Evolutionary conservation across 768 basidiomycete genomes (phyloP).

Genomic region (Terana coerulea): DNA sequence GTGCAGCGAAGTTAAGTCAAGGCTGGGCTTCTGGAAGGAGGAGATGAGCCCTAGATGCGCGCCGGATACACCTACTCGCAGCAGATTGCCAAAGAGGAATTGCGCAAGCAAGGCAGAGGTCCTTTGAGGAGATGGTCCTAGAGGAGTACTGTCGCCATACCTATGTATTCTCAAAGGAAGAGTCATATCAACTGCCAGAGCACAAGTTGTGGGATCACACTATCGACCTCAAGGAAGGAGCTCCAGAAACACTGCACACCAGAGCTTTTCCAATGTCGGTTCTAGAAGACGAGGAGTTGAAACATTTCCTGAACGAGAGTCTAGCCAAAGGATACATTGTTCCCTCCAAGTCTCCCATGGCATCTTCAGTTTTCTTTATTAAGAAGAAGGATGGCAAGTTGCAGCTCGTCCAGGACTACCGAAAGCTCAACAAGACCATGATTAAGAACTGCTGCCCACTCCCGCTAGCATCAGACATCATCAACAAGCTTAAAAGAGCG

Average conservation of each 20-base stretch:
- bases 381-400: conserved; percentile 34
- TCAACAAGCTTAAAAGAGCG: conserved; percentile 20
- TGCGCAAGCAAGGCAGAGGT: no score
- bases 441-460: conserved; percentile 27
- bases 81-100: no score
- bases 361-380: conserved; percentile 28
- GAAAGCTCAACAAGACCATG: conserved; percentile 22
- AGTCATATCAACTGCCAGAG: conserved; percentile 18
- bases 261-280: conserved; percentile 19
- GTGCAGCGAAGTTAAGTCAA: no score
- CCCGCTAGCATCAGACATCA: conserved; percentile 21
- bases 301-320: conserved; percentile 24
- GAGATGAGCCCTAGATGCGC: no score
- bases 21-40: no score
- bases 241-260: conserved; percentile 2
- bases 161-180: conserved; percentile 22
- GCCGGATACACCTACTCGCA: no score
- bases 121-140: conserved; percentile 16
- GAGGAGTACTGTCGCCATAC: conserved; percentile 9
- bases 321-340: conserved; percentile 15
- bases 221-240: conserved; percentile 15
- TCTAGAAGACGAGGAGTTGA: conserved; percentile 18
- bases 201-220: conserved; percentile 15
- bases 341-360: conserved; percentile 14
- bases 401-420: conserved; percentile 31